Evolutionary conservation across 768 basidiomycete genomes (phyloP), one percentile per base, ranked within the genome.

Genomic region (Exsudoporus frostii): DNA sequence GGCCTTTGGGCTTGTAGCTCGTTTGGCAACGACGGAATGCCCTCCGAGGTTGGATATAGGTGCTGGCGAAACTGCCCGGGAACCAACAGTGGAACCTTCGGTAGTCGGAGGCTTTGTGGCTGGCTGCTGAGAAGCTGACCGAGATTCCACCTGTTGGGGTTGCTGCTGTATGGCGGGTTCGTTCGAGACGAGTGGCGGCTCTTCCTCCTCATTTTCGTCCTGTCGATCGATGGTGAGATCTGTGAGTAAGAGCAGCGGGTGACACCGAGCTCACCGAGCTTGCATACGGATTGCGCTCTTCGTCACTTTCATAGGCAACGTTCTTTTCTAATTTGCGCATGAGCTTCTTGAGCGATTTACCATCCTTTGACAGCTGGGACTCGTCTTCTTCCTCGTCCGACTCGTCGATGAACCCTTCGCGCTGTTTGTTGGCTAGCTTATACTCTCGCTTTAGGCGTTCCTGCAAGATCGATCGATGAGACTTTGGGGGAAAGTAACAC

Each of bases 381-480:
- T 76, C 69, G 32, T 85, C 87, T 27, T 87, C 86, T 39, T 80
- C 80, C 27, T 92, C 90, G 6, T 90, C 88, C 1, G 85, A 84
- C 57, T 85, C 86, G 60, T 88, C 88, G 34, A 90, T 74, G 38
- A 81, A 79, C 11, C 81, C 80, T 41, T 90, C 86, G 13, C 83
- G 77, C 45, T 74, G 78, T 69, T 89, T 88, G 67, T 91, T 92
- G 19, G 90, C 90, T 24, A 73, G 71, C 64, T 84, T 84, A 61
- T 91, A 90, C 65, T 92, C 90, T 47, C 84, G 82, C 72, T 92
- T 92, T 37, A 92, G 69, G 30, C 90, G 87, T 69, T 92, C 90
- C 90, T 92, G 55, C 33, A 55, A 14, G 45, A 37, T 33, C 15
- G 44, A 32, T 27, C 30, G 30, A 30, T 52, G 36, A 48, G 33